phyloP scores from a whole-genome alignment of 768 basidiomycete genomes.

The Boletus rubescentipes region DNA sequence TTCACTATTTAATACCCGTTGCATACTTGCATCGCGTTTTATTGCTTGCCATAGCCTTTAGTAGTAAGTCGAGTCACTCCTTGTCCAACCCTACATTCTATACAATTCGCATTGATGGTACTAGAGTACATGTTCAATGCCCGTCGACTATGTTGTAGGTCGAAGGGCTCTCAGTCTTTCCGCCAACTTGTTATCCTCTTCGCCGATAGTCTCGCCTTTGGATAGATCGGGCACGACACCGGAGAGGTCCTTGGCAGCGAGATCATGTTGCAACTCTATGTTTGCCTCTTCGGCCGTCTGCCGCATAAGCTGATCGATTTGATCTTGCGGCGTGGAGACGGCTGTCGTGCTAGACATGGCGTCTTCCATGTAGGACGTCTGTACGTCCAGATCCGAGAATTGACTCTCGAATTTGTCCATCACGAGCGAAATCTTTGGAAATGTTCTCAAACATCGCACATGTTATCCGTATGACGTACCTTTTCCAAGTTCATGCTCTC shows the following conservation, averaged over 20 bases:
- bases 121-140: slow-evolving; percentile 15
- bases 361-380: slow-evolving; percentile 97
- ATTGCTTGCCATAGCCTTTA: slow-evolving; percentile 17
- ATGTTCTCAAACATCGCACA: background rate
- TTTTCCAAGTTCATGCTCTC: slow-evolving; percentile 97
- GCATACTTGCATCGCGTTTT: slow-evolving; percentile 18
- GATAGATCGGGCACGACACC: slow-evolving; percentile 55
- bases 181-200: slow-evolving; percentile 81
- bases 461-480: slow-evolving; percentile 45
- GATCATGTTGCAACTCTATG: slow-evolving; percentile 90
- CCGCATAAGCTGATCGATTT: slow-evolving; percentile 87
- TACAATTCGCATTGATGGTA: background rate
- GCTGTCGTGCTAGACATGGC: slow-evolving; percentile 94
- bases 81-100: slow-evolving; percentile 7
- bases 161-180: slow-evolving; percentile 86
- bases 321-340: slow-evolving; percentile 92
- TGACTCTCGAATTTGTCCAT: slow-evolving; percentile 99
- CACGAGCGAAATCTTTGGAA: slow-evolving; percentile 83
- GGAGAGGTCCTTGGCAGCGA: slow-evolving; percentile 62
- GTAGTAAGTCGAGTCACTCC: slow-evolving; percentile 15
- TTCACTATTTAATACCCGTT: slow-evolving; percentile 24
- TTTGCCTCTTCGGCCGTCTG: slow-evolving; percentile 98
- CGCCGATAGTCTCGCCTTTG: slow-evolving; percentile 53
- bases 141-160: slow-evolving; percentile 58
- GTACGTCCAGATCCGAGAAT: slow-evolving; percentile 96